Conservation (phyloP, 495 filamentous ascomycete species). For the Podospora conica region DNA sequence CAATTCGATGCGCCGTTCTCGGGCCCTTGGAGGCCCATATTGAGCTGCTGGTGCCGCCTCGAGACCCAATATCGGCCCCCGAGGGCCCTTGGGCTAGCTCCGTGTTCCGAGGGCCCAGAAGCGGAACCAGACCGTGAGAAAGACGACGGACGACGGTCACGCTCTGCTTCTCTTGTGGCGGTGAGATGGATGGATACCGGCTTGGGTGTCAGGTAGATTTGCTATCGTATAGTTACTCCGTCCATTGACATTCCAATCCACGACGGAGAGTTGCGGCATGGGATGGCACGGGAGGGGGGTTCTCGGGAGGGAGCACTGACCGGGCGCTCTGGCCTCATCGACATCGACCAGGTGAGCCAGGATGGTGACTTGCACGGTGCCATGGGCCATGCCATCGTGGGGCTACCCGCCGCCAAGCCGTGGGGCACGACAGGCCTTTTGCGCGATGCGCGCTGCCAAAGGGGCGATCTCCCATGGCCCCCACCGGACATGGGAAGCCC, state of each 20-base stretch:
- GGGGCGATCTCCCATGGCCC: neutral
- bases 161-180: neutral
- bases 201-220: neutral
- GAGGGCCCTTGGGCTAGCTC: slow-evolving; percentile 2
- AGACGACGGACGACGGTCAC: too few species aligned
- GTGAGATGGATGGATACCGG: neutral
- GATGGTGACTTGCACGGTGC: slow-evolving; percentile 4
- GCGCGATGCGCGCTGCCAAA: neutral
- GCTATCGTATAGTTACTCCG: neutral
- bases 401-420: neutral
- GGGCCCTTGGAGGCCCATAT: slow-evolving; percentile 9
- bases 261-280: neutral
- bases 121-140: slow-evolving; percentile 9
- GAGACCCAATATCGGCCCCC: slow-evolving; percentile 7
- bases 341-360: neutral
- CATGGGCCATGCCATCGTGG: neutral
- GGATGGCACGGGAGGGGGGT: too few species aligned
- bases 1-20: slow-evolving; percentile 15
- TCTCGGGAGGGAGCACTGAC: neutral
- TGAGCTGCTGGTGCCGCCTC: slow-evolving; percentile 11
- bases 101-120: slow-evolving; percentile 15
- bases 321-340: neutral
- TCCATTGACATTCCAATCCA: neutral
- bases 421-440: neutral
- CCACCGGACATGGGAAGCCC: neutral